phyloP scores from a whole-genome alignment of 805 yeast species.

The Schwanniomyces vanrijiae region DNA sequence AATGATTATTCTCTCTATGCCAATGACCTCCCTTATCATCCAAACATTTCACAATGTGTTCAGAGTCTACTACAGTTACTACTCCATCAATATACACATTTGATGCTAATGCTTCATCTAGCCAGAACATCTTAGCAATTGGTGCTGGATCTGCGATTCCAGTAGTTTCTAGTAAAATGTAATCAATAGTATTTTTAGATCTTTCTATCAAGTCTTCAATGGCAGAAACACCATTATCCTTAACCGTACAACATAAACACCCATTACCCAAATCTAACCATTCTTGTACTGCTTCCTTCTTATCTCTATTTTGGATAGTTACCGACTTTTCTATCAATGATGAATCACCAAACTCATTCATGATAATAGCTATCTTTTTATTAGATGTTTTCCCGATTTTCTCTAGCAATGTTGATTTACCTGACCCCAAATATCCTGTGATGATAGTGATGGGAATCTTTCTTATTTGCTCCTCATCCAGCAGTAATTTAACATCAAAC shows the following conservation, averaged over 20 bases:
- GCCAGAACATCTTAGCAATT: slow-evolving; percentile 96
- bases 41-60: slow-evolving; percentile 62
- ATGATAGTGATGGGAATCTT: slow-evolving; percentile 89
- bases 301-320: slow-evolving; percentile 58
- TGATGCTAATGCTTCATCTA: slow-evolving; percentile 84
- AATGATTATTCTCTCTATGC: slow-evolving; percentile 46
- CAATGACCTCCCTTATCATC: slow-evolving; percentile 74
- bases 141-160: slow-evolving; percentile 99
- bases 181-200: slow-evolving; percentile 74
- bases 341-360: slow-evolving; percentile 92
- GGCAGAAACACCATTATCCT: slow-evolving; percentile 92
- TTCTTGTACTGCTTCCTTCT: slow-evolving; percentile 63
- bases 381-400: slow-evolving; percentile 69
- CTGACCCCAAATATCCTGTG: slow-evolving; percentile 94
- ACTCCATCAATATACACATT: slow-evolving; percentile 90
- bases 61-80: slow-evolving; percentile 79
- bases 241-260: slow-evolving; percentile 93
- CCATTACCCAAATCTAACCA: slow-evolving; percentile 98
- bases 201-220: slow-evolving; percentile 81
- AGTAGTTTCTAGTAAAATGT: slow-evolving; percentile 90
- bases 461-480: slow-evolving; percentile 7
- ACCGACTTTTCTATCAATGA: slow-evolving; percentile 85
- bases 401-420: slow-evolving; percentile 84
- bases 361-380: slow-evolving; percentile 79
- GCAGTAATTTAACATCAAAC: not conserved